Conservation (phyloP, 1,284 basidiomycete species). For the Moesziomyces aphidis region DNA sequence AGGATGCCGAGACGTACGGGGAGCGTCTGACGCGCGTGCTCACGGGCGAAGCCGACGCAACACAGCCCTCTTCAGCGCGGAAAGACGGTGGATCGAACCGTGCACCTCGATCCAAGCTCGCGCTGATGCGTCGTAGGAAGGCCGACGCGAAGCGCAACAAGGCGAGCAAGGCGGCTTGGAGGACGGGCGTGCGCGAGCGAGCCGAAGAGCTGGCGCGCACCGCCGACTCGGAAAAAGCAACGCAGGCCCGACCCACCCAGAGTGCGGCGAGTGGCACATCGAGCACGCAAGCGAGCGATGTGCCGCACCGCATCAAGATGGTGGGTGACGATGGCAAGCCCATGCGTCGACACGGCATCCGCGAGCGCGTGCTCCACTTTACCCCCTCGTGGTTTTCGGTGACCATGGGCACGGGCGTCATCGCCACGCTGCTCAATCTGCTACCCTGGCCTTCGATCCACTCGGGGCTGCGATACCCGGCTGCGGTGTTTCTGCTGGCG, state of each 20-base stretch:
- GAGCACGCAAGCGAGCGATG: not conserved
- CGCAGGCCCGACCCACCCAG: not conserved
- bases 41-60: slow-evolving; percentile 21
- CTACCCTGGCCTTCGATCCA: slow-evolving; percentile 49
- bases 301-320: slow-evolving; percentile 31
- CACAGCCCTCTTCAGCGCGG: not conserved
- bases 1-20: slow-evolving; percentile 29
- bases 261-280: not conserved
- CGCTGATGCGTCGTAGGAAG: not conserved
- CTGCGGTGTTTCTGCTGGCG: slow-evolving; percentile 35
- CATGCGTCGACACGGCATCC: slow-evolving; percentile 37
- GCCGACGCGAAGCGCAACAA: slow-evolving; percentile 1
- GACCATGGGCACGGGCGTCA: slow-evolving; percentile 57
- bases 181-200: slow-evolving; percentile 20
- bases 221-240: slow-evolving; percentile 41
- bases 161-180: not conserved
- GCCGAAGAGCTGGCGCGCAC: slow-evolving; percentile 31
- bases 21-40: slow-evolving; percentile 32
- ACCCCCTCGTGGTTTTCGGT: slow-evolving; percentile 60
- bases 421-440: slow-evolving; percentile 48
- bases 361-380: slow-evolving; percentile 51
- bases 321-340: slow-evolving; percentile 45
- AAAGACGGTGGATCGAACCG: slow-evolving; percentile 1
- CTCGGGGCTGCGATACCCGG: slow-evolving; percentile 32
- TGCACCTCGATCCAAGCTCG: slow-evolving; percentile 1